Evolutionary conservation across 2,329 filamentous ascomycete genomes (phyloP), one percentile per base, ranked within the genome.

Genomic region (Fusarium tupiense): DNA sequence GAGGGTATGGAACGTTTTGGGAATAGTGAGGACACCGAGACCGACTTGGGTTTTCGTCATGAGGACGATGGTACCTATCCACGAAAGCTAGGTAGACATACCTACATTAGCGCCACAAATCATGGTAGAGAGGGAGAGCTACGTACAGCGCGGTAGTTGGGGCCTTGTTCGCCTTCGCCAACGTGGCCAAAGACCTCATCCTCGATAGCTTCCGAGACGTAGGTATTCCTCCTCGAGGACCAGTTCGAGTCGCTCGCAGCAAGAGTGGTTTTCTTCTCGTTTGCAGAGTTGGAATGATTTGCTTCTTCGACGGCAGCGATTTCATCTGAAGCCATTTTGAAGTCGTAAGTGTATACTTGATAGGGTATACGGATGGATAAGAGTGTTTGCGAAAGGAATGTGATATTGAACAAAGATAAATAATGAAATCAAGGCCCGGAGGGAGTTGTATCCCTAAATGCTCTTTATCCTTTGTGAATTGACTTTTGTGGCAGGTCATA

Each of bases 1-100:
- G 8, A 88, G 80, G 3, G 78, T 78, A 61, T 88, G 79, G 66
- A 87, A 86, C 1, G 82, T 82, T 13, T 77, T 71, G 2, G 86
- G 86, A 33, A 88, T 86, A 2, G 86, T 85, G n/a, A 88, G 81
- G n/a, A 88, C 85, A 33, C 84, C 78, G 4, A 86, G 81, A 22
- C 85, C 85, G 29, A 86, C 82, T 64, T 85, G 83, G 6, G 82
- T 84, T 74, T 86, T 86, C 77, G 85, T 82, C 84, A 86, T 86
- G 35, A 86, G 77, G 24, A 81, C 83, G 2, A 80, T 73, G 16
- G 85, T 84, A n/a, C 83, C 83, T 14, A 84, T 61, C 84, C 83
- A 85, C 47, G 83, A 83, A 35, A 85, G 80, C 82, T 84, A 33
- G 31, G 31, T 33, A 22, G 12, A 38, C 8, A 33, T 59, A 31